Percentiles rank a stretch among this genome's conserved stretches.
These are phyloP conservation scores for Termitomyces heimii DNA, from an alignment of 768 basidiomycete genomes.

Conservation along the genomic window DNA sequence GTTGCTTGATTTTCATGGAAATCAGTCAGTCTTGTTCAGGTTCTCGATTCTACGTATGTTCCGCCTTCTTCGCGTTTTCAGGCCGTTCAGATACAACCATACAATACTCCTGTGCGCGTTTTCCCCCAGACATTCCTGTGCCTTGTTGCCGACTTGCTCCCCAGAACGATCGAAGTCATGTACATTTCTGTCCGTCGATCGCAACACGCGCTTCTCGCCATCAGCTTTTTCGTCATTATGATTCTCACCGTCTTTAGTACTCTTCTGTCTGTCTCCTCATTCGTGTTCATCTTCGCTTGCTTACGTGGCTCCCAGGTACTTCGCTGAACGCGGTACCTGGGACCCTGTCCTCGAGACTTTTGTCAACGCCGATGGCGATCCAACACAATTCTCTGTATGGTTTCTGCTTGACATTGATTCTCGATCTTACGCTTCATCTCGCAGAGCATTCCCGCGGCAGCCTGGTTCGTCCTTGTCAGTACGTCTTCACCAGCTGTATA, in stretches of 20 bases:
- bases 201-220: constrained; percentile 80
- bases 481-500: constrained; percentile 26
- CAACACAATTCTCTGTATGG: constrained; percentile 68
- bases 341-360: constrained; percentile 75
- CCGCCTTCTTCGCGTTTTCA: constrained; percentile 81
- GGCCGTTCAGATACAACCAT: constrained; percentile 82
- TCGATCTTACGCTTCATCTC: background rate
- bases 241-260: constrained; percentile 86
- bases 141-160: background rate
- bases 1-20: background rate
- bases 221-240: constrained; percentile 87
- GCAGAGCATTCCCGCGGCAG: constrained; percentile 35
- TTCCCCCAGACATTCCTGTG: background rate
- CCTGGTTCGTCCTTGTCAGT: constrained; percentile 83
- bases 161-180: constrained; percentile 88
- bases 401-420: background rate
- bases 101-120: constrained; percentile 70
- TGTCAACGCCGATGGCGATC: constrained; percentile 81
- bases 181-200: constrained; percentile 82
- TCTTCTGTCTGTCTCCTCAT: constrained; percentile 46
- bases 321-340: constrained; percentile 89
- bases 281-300: background rate
- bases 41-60: constrained; percentile 92
- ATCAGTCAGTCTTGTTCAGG: constrained; percentile 76
- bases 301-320: constrained; percentile 47